Base-by-base conservation (phyloP, 345 rosid genomes). In the Conringia planisiliqua region DNA sequence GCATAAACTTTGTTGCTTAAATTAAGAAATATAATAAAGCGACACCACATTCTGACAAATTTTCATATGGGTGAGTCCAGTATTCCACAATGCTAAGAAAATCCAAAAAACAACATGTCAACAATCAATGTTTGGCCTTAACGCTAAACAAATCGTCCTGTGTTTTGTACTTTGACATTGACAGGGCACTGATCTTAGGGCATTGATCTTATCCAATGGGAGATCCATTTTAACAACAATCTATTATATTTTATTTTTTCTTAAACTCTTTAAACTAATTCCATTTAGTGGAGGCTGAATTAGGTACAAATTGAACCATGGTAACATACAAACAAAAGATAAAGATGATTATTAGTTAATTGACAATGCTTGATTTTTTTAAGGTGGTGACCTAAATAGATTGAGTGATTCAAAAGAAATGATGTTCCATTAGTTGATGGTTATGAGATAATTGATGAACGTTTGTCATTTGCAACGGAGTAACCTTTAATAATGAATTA, bases 141-240 rank as follows among this genome's bases (percentile, higher is more conserved):
- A 38, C 43, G 33, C 33, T 70, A 48, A 71, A 71, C 59, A 35
- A 71, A 17, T 39, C n/a, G 35, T 72, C 55, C 4, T 51, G 52
- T 50, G 50, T 38, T 54, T 54, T 72, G 77, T 72, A 54, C 70
- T 63, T 73, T 72, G 43, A 54, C 35, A 52, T n/a, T 63, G 63
- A 63, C 70, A 54, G 33, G 52, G 68, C 68, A 26, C 54, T 61
- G 76, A 72, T 72, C 70, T 72, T 72, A 64, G 39, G 30, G 39
- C 61, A 27, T 62, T 71, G 76, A 65, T 63, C 70, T 63, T 73
- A 73, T 73, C 77, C 77, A 62, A 38, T 48, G 68, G 40, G 43
- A 2, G 13, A 33, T n/a, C 44, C 29, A n/a, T 70, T 69, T 55
- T 20, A 20, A 58, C 35, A 38, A 14, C 4, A 36, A 10, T 32